Evolutionary conservation across 345 rosid genomes (phyloP), one percentile per base, ranked within the genome.

Genomic region (Brassica nigra): DNA sequence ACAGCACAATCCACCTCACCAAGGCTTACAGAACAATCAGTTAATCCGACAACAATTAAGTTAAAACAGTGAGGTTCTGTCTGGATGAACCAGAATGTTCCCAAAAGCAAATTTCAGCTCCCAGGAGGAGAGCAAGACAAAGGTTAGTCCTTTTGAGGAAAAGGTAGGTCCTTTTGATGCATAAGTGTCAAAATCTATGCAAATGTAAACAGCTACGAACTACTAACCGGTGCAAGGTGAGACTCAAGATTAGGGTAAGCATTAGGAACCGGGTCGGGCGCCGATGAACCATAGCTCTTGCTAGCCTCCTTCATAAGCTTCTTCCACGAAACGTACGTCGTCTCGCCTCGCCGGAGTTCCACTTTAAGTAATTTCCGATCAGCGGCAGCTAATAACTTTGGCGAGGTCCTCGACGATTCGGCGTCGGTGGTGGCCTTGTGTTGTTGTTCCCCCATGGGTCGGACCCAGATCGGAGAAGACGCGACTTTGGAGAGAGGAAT

Each of bases 311-410:
- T 86, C 82, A 87, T 78, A 27, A 94, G 93, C 89, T 90, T 92
- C 87, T 86, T 94, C 97, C 97, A 94, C n/a, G 97, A 94, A 5
- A 94, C 92, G 27, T 80, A 83, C 73, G 97, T 90, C 55, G 98
- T 94, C 78, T 90, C 94, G 34, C 88, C 97, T 23, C 87, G 86
- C 10, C 86, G 89, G 73, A 92, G 91, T 82, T 94, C 97, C 75
- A 94, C 97, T 71, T 86, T 75, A 68, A 94, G 89, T 73, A 89
- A 81, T 74, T 88, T 88, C 67, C 98, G 86, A 86, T 92, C 95
- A 20, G 92, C 97, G 27, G 84, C 77, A 72, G 80, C 86, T 67
- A 82, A 68, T 20, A 85, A 71, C 68, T 92, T 87, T 16, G 97
- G 83, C 74, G 84, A 61, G 30, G 67, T 76, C 79, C 87, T 85